Evolutionary conservation across 768 basidiomycete species (phyloP).

Genomic region (Tricholoma terreum): DNA sequence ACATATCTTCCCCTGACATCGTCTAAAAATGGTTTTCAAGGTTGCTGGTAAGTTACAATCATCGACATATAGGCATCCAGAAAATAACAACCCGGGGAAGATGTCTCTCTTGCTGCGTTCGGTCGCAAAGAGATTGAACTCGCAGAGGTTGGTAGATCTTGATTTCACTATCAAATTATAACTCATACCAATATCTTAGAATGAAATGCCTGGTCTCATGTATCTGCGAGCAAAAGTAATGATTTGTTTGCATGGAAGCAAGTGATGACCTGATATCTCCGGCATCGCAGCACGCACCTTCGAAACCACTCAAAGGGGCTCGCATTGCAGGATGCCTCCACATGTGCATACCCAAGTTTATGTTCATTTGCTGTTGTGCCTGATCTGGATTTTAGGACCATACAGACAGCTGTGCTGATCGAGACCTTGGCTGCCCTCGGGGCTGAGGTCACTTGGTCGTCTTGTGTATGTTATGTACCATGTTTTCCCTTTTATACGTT

Average conservation of each 20-base stretch:
- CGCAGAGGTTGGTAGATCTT: slow-evolving; percentile 69
- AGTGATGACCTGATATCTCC: slow-evolving; percentile 22
- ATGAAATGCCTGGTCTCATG: slow-evolving; percentile 96
- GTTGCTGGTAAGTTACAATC: slow-evolving; percentile 65
- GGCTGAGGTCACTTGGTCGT: slow-evolving; percentile 98
- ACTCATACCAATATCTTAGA: slow-evolving; percentile 38
- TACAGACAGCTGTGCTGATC: slow-evolving; percentile 97
- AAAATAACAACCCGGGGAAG: slow-evolving; percentile 35
- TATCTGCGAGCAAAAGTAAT: slow-evolving; percentile 82
- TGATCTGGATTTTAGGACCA: slow-evolving; percentile 62
- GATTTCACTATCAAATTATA: slow-evolving; percentile 7
- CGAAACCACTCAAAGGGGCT: slow-evolving; percentile 89
- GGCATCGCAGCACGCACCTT: slow-evolving; percentile 59
- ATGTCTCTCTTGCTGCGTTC: slow-evolving; percentile 97
- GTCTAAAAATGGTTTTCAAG: slow-evolving; percentile 75
- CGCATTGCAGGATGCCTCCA: slow-evolving; percentile 97
- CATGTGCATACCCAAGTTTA: slow-evolving; percentile 57
- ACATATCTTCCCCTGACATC: slow-evolving; percentile 6
- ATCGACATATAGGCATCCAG: background rate
- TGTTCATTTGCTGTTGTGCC: slow-evolving; percentile 3
- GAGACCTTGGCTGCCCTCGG: slow-evolving; percentile 95
- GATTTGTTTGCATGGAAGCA: background rate
- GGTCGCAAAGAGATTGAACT: slow-evolving; percentile 99
- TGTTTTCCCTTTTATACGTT: background rate
- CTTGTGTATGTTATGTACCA: slow-evolving; percentile 62